Evolutionary conservation across 2,329 filamentous ascomycete genomes (phyloP).

Genomic region (Colletotrichum australisinense): DNA sequence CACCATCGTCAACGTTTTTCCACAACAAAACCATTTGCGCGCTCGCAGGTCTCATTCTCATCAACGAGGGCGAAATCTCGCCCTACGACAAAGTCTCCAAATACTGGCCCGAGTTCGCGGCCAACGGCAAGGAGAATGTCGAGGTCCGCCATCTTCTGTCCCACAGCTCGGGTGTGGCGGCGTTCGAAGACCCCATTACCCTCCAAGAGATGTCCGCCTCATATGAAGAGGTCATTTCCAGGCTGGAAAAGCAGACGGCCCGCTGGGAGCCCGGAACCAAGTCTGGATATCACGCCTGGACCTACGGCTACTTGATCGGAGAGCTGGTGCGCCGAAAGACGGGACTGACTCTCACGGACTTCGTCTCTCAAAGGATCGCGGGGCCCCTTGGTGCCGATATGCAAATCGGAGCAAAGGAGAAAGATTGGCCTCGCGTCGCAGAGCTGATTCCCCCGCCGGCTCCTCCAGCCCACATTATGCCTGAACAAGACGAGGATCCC

Average conservation of each 20-base stretch:
- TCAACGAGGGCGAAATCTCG: conserved; percentile 51
- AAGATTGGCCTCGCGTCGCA: conserved; percentile 53
- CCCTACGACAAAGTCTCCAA: conserved; percentile 49
- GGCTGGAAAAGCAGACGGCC: conserved; percentile 52
- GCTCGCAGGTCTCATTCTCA: conserved; percentile 51
- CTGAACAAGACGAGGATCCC: conserved; percentile 35
- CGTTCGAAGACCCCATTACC: conserved; percentile 45
- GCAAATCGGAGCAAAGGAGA: conserved; percentile 54
- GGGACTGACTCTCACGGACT: conserved; percentile 54
- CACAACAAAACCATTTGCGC: conserved; percentile 48
- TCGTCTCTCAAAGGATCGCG: conserved; percentile 50
- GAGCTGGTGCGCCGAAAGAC: conserved; percentile 54
- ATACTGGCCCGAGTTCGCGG: conserved; percentile 60
- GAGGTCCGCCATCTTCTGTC: conserved; percentile 53
- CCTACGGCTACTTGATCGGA: conserved; percentile 54
- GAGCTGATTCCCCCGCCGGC: conserved; percentile 45
- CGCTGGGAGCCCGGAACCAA: conserved; percentile 57
- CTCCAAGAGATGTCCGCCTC: conserved; percentile 47
- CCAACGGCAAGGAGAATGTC: conserved; percentile 53
- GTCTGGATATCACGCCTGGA: conserved; percentile 54
- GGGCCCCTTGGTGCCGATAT: conserved; percentile 58
- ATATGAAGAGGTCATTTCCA: conserved; percentile 40
- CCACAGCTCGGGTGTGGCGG: conserved; percentile 51
- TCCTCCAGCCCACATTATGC: not conserved
- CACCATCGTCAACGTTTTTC: conserved; percentile 55